Evolutionary conservation across 805 yeast species (phyloP).

Genomic region (Crinitomyces ghanaensis): DNA sequence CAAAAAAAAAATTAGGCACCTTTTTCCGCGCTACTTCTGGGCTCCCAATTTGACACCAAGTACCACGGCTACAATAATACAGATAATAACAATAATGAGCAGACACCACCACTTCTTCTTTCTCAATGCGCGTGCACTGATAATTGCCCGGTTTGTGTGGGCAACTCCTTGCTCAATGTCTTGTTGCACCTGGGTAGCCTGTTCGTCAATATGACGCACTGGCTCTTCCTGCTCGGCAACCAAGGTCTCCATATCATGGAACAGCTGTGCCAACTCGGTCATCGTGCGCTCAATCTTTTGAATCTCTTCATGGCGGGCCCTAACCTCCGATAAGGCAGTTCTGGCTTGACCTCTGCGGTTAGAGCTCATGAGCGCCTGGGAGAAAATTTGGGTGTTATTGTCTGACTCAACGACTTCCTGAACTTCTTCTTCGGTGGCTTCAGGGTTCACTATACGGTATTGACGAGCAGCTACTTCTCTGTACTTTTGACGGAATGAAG

Average conservation of each 20-base stretch:
- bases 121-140: conserved; percentile 80
- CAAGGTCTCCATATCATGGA: conserved; percentile 91
- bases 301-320: conserved; percentile 88
- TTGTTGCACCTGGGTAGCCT: conserved; percentile 71
- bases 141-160: conserved; percentile 83
- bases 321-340: conserved; percentile 90
- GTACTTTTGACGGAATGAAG: conserved; percentile 72
- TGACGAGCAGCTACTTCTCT: conserved; percentile 86
- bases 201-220: conserved; percentile 71
- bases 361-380: conserved; percentile 52
- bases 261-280: conserved; percentile 89
- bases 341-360: conserved; percentile 60
- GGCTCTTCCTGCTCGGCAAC: conserved; percentile 92
- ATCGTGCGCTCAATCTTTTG: conserved; percentile 90
- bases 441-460: conserved; percentile 56
- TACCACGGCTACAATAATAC: conserved; percentile 21
- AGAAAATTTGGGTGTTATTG: conserved; percentile 80
- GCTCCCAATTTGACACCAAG: conserved; percentile 14
- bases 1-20: too few relatives aligned
- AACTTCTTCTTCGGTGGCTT: conserved; percentile 62
- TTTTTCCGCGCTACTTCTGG: too few relatives aligned
- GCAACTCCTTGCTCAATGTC: conserved; percentile 93
- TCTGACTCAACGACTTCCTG: conserved; percentile 75
- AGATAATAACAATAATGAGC: conserved; percentile 33
- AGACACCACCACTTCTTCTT: conserved; percentile 82